These are phyloP conservation scores for Acanthochlamys bracteata DNA, from an alignment of 106 monocot genomes.

Conservation along the genomic window DNA sequence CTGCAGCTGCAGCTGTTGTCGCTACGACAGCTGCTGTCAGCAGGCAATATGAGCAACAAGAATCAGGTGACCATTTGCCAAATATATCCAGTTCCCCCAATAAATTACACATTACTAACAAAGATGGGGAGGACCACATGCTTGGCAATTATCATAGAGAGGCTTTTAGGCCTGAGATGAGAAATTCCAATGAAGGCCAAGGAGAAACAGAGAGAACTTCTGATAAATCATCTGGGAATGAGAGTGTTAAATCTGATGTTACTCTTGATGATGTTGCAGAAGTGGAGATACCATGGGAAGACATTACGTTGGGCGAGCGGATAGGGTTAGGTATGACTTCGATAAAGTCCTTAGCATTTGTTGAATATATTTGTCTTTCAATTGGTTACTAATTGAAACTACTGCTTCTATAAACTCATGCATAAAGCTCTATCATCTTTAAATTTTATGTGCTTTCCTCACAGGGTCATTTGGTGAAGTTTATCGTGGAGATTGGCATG, in stretches of 20 bases:
- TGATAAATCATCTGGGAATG: slow-evolving; percentile 46
- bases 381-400: no score
- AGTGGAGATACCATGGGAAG: slow-evolving; percentile 66
- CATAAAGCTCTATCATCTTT: no score
- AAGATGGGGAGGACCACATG: background rate
- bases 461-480: slow-evolving; percentile 77
- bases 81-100: background rate
- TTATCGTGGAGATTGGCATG: slow-evolving; percentile 72
- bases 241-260: slow-evolving; percentile 55
- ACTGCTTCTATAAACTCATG: no score
- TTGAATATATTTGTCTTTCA: background rate
- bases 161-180: slow-evolving; percentile 18
- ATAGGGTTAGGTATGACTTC: slow-evolving; percentile 47
- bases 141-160: slow-evolving; percentile 7
- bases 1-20: slow-evolving; percentile 53
- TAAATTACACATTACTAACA: background rate
- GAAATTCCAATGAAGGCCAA: slow-evolving; percentile 10
- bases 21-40: slow-evolving; percentile 60
- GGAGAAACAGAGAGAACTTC: slow-evolving; percentile 37
- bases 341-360: no score
- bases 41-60: slow-evolving; percentile 32
- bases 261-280: slow-evolving; percentile 56
- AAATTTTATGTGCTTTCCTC: background rate
- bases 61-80: no score
- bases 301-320: slow-evolving; percentile 53